These are phyloP conservation scores for Fragaria iinumae DNA, from an alignment of 306 rosid genomes.

Conservation along the genomic window DNA sequence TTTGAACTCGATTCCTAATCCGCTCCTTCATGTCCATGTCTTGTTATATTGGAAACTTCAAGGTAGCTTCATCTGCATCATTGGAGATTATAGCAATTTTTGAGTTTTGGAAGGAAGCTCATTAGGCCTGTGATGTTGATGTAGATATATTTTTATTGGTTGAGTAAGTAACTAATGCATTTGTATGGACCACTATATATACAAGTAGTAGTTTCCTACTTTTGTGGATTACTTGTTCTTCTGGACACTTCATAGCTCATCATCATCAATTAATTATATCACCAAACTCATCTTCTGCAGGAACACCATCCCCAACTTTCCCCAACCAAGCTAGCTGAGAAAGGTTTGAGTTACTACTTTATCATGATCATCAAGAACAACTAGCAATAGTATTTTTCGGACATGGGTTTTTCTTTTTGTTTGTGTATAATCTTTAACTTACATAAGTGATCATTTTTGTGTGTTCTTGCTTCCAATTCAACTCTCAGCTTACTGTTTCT, in stretches of 20 bases:
- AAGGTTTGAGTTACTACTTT: conserved; percentile 5
- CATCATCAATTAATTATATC: neutral
- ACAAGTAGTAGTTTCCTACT: neutral
- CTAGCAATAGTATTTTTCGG: neutral
- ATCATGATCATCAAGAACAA: neutral
- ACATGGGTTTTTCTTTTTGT: neutral
- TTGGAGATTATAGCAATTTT: neutral
- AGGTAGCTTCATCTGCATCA: neutral
- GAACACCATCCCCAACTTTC: conserved; percentile 4
- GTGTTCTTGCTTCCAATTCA: neutral
- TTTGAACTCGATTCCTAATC: neutral
- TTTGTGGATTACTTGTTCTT: neutral
- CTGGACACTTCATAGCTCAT: conserved; percentile 8
- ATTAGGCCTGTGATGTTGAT: conserved; percentile 2
- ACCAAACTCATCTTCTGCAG: neutral
- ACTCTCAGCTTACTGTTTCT: neutral
- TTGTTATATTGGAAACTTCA: conserved; percentile 4
- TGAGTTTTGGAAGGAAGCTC: conserved; percentile 4
- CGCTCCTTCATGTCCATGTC: conserved; percentile 2
- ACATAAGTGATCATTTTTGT: neutral
- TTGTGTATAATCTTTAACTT: neutral
- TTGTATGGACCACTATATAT: neutral
- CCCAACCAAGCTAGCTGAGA: neutral
- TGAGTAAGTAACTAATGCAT: neutral
- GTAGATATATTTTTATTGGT: neutral